Evolutionary conservation across 805 yeast genomes (phyloP).

Genomic region (Kodamaea lidongshanica): DNA sequence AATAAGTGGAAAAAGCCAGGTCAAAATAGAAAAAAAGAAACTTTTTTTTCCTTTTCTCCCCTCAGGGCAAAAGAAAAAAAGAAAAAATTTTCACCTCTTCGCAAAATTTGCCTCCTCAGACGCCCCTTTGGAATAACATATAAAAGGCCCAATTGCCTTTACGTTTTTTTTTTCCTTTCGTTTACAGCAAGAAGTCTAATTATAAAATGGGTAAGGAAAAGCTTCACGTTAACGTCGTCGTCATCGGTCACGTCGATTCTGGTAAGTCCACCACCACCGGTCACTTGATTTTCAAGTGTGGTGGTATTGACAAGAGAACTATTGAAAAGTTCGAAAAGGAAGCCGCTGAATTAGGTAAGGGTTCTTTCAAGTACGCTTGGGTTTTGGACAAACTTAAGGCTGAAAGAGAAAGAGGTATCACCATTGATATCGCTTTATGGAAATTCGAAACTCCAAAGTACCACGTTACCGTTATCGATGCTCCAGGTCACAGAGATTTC

Average conservation of each 20-base stretch:
- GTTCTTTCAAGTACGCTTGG: conserved; percentile 97
- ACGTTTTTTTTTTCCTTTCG: conserved; percentile 3
- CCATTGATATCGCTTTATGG: conserved; percentile 86
- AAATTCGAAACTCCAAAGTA: conserved; percentile 88
- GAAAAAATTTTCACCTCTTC: conserved; percentile 8
- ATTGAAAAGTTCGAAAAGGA: conserved; percentile 96
- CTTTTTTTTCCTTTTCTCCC: not conserved
- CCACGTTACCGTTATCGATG: conserved; percentile 87
- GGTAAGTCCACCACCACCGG: conserved; percentile 95
- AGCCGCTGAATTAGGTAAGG: conserved; percentile 95
- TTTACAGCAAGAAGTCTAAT: not conserved
- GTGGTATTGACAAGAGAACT: conserved; percentile 98
- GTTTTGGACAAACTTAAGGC: conserved; percentile 91
- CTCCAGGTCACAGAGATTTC: conserved; percentile 96
- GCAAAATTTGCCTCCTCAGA: conserved; percentile 7
- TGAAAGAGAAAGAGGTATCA: conserved; percentile 95
- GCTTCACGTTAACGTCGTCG: conserved; percentile 99
- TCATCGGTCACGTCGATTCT: conserved; percentile 99
- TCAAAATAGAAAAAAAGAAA: no score
- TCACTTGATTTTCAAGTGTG: conserved; percentile 98
- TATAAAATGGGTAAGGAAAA: conserved; percentile 78
- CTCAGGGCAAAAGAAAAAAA: not conserved
- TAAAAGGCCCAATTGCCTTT: conserved; percentile 3
- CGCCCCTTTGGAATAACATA: conserved; percentile 2
- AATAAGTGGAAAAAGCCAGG: no score